Base-by-base conservation (phyloP, 768 basidiomycete genomes). In the Kwoniella heveanensis region DNA sequence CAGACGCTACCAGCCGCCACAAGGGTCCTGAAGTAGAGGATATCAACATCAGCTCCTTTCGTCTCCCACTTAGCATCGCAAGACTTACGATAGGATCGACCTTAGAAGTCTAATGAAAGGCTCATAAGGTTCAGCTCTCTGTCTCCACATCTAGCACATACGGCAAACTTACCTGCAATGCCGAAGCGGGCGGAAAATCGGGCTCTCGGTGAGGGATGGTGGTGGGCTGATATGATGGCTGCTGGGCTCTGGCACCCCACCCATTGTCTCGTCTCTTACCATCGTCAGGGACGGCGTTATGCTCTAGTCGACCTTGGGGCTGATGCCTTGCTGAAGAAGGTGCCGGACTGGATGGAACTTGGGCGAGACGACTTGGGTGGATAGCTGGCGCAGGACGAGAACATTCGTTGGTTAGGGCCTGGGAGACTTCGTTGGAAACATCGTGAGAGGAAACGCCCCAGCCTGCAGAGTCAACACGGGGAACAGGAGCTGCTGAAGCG, bases 311-410 rank as follows among this genome's bases (percentile, higher is more conserved):
- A n/a, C 32, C 22, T 17, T 21, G n/a, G 22, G 2, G 26, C 30
- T 54, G 25, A 27, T 6, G 15, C n/a, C n/a, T n/a, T 21, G 3
- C 13, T 27, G 6, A 30, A 17, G 26, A 21, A 2, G 26, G 27
- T 19, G 9, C 2, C 9, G 52, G 19, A 21, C 29, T 13, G 19
- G 10, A 6, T 6, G 6, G 2, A 10, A 59, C n/a, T 30, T 21
- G 57, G 19, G 26, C 39, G 13, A 51, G 30, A 46, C 57, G 46
- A 26, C 46, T 48, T 2, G 57, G 57, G 48, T 59, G 57, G 25
- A 59, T 59, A 2, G 56, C 39, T 2, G 56, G 47, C 24, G 48
- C 39, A 3, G 39, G 39, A 44, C 39, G 39, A 17, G 21, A 37
- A 46, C n/a, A 10, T 27, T 22, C 15, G 46, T 26, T 5, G 24